Evolutionary conservation across 768 basidiomycete species (phyloP).

Genomic region (Coprinopsis marcescibilis): DNA sequence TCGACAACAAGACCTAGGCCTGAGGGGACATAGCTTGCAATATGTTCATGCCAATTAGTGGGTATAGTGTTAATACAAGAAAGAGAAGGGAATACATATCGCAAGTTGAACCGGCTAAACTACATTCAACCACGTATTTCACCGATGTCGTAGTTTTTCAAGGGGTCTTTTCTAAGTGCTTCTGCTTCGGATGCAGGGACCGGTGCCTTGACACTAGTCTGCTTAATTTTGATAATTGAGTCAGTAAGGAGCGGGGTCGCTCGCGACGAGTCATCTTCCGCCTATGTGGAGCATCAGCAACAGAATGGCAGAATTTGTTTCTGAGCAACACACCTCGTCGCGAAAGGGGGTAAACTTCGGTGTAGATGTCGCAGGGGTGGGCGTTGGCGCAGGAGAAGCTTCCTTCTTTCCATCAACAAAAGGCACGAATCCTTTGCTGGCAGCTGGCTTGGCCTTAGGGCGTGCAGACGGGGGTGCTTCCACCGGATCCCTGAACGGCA

Average conservation of each 20-base stretch:
- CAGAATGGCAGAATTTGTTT: constrained; percentile 2
- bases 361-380: constrained; percentile 33
- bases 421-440: constrained; percentile 29
- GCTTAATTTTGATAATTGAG: constrained; percentile 44
- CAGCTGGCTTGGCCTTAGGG: constrained; percentile 16
- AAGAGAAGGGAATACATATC: neutral
- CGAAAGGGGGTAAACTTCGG: constrained; percentile 67
- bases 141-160: constrained; percentile 59
- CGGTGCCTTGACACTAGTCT: constrained; percentile 35
- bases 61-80: no score
- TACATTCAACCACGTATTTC: neutral
- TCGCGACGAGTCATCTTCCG: constrained; percentile 17
- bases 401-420: constrained; percentile 32
- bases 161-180: constrained; percentile 69
- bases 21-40: no score
- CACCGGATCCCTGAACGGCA: constrained; percentile 62
- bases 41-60: no score
- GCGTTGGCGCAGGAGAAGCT: constrained; percentile 12
- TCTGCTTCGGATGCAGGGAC: constrained; percentile 61
- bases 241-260: constrained; percentile 33
- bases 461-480: constrained; percentile 30
- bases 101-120: neutral
- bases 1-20: no score
- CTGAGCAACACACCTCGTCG: constrained; percentile 51
- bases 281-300: neutral